Conservation (phyloP, 495 filamentous ascomycete species). For the Trichoderma parareesei region DNA sequence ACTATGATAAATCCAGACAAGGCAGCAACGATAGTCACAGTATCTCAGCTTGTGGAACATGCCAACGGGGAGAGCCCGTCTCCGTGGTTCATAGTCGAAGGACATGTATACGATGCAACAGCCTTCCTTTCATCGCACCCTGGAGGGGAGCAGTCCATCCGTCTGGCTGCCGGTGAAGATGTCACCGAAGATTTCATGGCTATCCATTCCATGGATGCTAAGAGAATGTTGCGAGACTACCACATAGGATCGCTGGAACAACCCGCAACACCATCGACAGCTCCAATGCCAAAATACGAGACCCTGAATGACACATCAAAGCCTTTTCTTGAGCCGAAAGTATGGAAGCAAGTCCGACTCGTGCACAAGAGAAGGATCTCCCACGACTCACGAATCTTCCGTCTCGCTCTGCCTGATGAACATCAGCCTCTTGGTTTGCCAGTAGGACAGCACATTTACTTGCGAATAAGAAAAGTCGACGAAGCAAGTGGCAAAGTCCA, state of each 20-base stretch:
- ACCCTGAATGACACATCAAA: slow-evolving; percentile 28
- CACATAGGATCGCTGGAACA: slow-evolving; percentile 75
- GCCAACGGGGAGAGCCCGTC: slow-evolving; percentile 52
- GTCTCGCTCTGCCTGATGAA: slow-evolving; percentile 67
- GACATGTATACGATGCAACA: slow-evolving; percentile 89
- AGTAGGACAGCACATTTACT: slow-evolving; percentile 82
- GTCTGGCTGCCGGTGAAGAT: slow-evolving; percentile 74
- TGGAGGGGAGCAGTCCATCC: slow-evolving; percentile 82
- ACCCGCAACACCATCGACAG: slow-evolving; percentile 44
- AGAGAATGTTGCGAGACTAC: slow-evolving; percentile 82
- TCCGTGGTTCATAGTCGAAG: slow-evolving; percentile 81
- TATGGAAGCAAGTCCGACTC: slow-evolving; percentile 65
- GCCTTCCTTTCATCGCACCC: slow-evolving; percentile 78
- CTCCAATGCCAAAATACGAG: slow-evolving; percentile 17
- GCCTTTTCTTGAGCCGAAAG: slow-evolving; percentile 60
- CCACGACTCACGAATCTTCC: slow-evolving; percentile 77
- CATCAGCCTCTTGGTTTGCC: slow-evolving; percentile 71
- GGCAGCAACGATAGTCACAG: slow-evolving; percentile 51
- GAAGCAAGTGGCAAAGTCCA: slow-evolving; percentile 41
- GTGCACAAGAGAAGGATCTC: slow-evolving; percentile 58
- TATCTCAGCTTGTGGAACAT: slow-evolving; percentile 68
- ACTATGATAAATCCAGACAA: slow-evolving; percentile 67
- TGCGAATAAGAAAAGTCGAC: slow-evolving; percentile 63
- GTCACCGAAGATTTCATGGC: slow-evolving; percentile 90
- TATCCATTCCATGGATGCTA: slow-evolving; percentile 74